phyloP scores from a whole-genome alignment of 139 green algal species.

The Dunaliella primolecta region DNA sequence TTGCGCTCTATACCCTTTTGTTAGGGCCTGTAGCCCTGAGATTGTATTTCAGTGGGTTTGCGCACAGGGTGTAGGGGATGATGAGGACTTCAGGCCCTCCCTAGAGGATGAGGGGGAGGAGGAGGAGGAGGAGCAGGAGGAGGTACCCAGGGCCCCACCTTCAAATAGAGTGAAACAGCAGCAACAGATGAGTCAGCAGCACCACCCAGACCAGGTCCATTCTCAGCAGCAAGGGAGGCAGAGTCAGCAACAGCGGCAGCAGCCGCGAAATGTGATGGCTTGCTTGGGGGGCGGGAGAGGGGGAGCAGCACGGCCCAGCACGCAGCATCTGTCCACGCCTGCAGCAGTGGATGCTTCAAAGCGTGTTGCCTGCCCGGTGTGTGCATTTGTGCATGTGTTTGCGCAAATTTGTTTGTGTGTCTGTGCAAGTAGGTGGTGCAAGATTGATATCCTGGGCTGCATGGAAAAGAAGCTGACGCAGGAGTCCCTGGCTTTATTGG shows the following conservation, averaged over 20 bases:
- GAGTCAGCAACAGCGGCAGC: not conserved
- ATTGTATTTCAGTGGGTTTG: too few species aligned
- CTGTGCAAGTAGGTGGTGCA: not conserved
- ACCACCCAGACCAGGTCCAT: not conserved
- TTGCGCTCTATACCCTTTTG: too few species aligned
- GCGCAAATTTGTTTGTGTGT: too few species aligned
- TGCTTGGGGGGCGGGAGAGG: not conserved
- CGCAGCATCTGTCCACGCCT: not conserved
- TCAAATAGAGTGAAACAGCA: not conserved
- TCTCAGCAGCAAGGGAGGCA: not conserved
- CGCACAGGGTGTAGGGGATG: too few species aligned
- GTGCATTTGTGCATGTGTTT: not conserved
- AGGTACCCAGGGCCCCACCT: not conserved
- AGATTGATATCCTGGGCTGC: too few species aligned
- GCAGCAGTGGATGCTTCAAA: not conserved
- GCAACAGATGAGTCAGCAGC: not conserved
- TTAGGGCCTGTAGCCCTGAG: too few species aligned
- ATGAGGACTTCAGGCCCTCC: not conserved
- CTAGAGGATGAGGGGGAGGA: not conserved
- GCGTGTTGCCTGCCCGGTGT: conserved; percentile 1
- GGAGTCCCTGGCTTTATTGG: too few species aligned
- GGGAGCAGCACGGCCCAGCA: not conserved
- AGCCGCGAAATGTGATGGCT: not conserved
- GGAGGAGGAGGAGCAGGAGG: not conserved
- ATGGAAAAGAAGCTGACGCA: too few species aligned